Evolutionary conservation across 345 rosid genomes (phyloP).

Genomic region (Eucalyptus sideroxylon): DNA sequence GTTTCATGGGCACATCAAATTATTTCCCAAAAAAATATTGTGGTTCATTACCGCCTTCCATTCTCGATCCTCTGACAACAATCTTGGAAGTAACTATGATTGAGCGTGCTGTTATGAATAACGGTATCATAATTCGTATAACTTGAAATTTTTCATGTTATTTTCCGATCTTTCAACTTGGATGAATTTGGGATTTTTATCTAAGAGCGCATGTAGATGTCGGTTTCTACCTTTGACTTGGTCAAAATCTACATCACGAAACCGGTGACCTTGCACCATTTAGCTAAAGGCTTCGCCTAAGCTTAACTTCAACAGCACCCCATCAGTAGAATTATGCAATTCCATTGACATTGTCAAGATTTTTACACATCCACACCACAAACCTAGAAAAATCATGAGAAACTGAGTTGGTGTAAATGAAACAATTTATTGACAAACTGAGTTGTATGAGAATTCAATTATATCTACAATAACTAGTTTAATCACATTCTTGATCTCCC

Average conservation of each 20-base stretch:
- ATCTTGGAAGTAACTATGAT: neutral
- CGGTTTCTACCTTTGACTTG: neutral
- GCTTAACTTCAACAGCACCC: neutral
- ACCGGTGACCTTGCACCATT: neutral
- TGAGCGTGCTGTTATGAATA: neutral
- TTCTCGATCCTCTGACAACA: neutral
- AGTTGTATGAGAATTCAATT: neutral
- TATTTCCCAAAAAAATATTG: neutral
- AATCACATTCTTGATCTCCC: neutral
- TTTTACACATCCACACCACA: neutral
- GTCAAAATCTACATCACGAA: neutral
- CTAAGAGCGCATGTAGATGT: neutral
- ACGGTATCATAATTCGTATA: neutral
- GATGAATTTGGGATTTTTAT: neutral
- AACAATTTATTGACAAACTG: neutral
- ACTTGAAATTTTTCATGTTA: neutral
- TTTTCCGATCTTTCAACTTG: neutral
- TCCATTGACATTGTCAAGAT: neutral
- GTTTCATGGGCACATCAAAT: neutral
- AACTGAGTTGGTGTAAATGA: neutral
- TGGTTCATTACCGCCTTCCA: too few relatives aligned
- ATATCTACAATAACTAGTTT: neutral
- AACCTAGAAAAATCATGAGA: neutral
- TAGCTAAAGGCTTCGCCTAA: neutral
- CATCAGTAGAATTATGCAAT: neutral